Percentiles rank a stretch among this genome's conserved stretches.
These are phyloP conservation scores for Penicillium sp. DNA, from an alignment of 2,329 filamentous ascomycete genomes.

Conservation along the genomic window DNA sequence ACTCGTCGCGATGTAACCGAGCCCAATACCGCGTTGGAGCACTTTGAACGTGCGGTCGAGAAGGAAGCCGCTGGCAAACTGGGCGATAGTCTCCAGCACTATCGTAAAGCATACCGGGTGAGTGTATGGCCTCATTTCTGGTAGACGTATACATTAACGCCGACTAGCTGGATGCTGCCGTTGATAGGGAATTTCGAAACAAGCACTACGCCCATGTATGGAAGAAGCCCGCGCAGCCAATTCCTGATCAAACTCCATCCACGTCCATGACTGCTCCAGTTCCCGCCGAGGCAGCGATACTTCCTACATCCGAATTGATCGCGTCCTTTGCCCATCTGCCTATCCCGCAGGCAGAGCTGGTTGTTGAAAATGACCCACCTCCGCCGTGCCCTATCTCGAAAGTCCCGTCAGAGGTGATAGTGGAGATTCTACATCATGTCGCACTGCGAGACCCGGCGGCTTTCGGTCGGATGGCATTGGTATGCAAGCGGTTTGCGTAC, in stretches of 20 bases:
- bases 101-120: slow-evolving; percentile 84
- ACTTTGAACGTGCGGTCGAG: slow-evolving; percentile 88
- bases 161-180: slow-evolving; percentile 68
- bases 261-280: slow-evolving; percentile 53
- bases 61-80: slow-evolving; percentile 79
- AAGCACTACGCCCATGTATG: slow-evolving; percentile 76
- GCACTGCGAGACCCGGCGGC: slow-evolving; percentile 70
- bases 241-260: slow-evolving; percentile 47
- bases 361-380: slow-evolving; percentile 65
- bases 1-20: slow-evolving; percentile 37
- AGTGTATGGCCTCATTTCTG: slow-evolving; percentile 4
- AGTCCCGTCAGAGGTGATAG: slow-evolving; percentile 77
- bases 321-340: slow-evolving; percentile 65
- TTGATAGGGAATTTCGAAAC: slow-evolving; percentile 81
- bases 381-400: slow-evolving; percentile 73
- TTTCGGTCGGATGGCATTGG: slow-evolving; percentile 68
- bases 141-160: slow-evolving; percentile 12
- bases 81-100: slow-evolving; percentile 81
- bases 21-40: slow-evolving; percentile 75
- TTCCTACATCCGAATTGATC: slow-evolving; percentile 64
- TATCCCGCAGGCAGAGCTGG: slow-evolving; percentile 63
- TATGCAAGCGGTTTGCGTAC: slow-evolving; percentile 83
- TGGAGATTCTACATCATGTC: slow-evolving; percentile 70
- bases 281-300: slow-evolving; percentile 48
- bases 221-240: slow-evolving; percentile 43